Base-by-base conservation (phyloP, 495 filamentous ascomycete genomes). In the Xylaria grammica region DNA sequence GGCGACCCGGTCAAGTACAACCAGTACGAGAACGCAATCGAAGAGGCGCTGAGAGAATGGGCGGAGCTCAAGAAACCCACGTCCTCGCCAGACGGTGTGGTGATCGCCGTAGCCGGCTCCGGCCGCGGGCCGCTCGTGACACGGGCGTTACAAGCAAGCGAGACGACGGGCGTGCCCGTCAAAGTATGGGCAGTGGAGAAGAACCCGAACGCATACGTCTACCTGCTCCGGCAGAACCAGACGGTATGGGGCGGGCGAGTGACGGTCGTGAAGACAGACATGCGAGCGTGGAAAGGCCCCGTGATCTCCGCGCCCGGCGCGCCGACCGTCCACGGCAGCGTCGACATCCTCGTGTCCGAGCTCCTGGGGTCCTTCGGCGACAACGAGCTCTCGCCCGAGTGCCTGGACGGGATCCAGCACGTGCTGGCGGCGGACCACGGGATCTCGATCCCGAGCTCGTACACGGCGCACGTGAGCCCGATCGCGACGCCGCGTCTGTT, bases 1-100 rank as follows among this genome's bases (percentile, higher is more conserved):
- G 96, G 95, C 67, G 96, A 98, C 63, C 95, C 95, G 0, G 89
- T 98, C 74, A 99, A 99, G 76, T 99, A 99, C 74, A 89, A 93
- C 55, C 93, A 93, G 82, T 99, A 99, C 74, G 92, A 97, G 73
- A 78, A 82, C 19, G 95, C 95, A 40, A 92, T 97, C 54, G 82
- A 84, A 1, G 84, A 89, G 62, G 94, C 95, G 0, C 84, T 99
- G 63, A 79, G 74, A n/a, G 94, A 97, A 65, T 95, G 93, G 90
- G 78, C 74, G 11, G 81, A 82, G 45, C 84, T 89, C 64, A 81
- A 83, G 59, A 93, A 91, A 65, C 89, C 90, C 0, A 88, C 87
- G 0, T 91, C 90, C 1, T 83, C 87, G n/a, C 81, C 81, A 4
- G 82, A 84, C 60, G 84, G 85, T n/a, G 86, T 96, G 5, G 85